Percentiles rank a stretch among this genome's conserved stretches.
Conservation (phyloP, 768 basidiomycete species). For the Suillus subaureus region DNA sequence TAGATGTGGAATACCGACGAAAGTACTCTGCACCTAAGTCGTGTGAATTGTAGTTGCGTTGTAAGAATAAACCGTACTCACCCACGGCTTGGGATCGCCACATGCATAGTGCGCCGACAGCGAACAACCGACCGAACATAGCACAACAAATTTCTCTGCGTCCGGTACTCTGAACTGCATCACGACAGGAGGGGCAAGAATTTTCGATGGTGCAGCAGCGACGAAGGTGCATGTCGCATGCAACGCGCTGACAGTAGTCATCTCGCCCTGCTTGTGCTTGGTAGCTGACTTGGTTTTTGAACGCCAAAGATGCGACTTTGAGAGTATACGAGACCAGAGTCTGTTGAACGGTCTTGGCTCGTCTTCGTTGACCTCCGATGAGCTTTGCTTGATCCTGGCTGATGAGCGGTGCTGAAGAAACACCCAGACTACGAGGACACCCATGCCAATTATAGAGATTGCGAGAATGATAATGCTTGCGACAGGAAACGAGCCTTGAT, state of each 20-base stretch:
- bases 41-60: background rate
- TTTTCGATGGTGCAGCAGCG: conserved; percentile 28
- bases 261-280: conserved; percentile 4
- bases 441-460: conserved; percentile 22
- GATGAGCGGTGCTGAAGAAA: conserved; percentile 21
- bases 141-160: conserved; percentile 12
- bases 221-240: conserved; percentile 26
- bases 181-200: conserved; percentile 22
- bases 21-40: background rate
- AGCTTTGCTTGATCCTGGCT: conserved; percentile 1
- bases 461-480: conserved; percentile 24
- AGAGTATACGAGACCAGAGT: background rate
- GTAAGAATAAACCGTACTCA: background rate
- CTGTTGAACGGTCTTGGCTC: background rate
- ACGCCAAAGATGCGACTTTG: conserved; percentile 7
- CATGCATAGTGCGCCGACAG: background rate
- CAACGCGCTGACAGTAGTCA: conserved; percentile 23
- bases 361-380: background rate
- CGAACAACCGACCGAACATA: background rate
- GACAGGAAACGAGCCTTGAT: conserved; percentile 9
- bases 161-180: conserved; percentile 26
- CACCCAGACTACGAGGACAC: conserved; percentile 20
- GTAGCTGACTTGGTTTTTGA: background rate
- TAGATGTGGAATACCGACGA: background rate
- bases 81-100: background rate